Base-by-base conservation (phyloP, 2,329 filamentous ascomycete genomes). In the Ceratocystis huliohia region DNA sequence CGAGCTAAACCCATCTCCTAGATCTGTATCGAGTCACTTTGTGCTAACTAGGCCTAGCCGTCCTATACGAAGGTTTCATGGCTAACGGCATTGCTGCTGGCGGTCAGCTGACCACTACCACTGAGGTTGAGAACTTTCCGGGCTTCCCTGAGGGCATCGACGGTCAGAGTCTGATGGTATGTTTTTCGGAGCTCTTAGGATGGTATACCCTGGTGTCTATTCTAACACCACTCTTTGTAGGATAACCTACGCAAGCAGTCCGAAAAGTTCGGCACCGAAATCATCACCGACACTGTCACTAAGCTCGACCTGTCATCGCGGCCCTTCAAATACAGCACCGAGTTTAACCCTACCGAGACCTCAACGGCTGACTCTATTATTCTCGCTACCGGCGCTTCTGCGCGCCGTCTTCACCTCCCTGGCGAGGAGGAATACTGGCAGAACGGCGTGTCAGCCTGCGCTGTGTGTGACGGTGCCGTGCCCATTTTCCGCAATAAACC, bases 391-490 rank as follows among this genome's bases (percentile, higher is more conserved):
- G 94, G 94, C 71, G 94, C 95, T 62, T 96, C 93, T 69, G 94
- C 94, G 45, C 83, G 89, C 70, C 84, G 95, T 69, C 80, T 99
- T 66, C 80, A 88, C 75, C 84, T 99, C 61, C 80, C 86, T 13
- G 95, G 94, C 65, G 94, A 99, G 80, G 89, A 96, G 66, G 89
- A 87, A 76, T 99, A 91, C 84, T 99, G 95, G 95, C 92, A 96
- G 75, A 94, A 89, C 75, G 94, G 94, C 71, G 91, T 99, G 74
- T 94, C 88, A 64, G 94, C 94, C 63, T 99, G 94, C 78, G 94
- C 94, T 44, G 94, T 99, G 62, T 99, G 94, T 78, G 94, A 99
- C 74, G 94, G 94, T 70, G 94, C 92, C 63, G 88, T 97, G 61
- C 94, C 94, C 68, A 96, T 99, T 76, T 99, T 96, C 86, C 85